phyloP scores from a whole-genome alignment of 139 green algal genomes.

The Micromonas pusilla region DNA sequence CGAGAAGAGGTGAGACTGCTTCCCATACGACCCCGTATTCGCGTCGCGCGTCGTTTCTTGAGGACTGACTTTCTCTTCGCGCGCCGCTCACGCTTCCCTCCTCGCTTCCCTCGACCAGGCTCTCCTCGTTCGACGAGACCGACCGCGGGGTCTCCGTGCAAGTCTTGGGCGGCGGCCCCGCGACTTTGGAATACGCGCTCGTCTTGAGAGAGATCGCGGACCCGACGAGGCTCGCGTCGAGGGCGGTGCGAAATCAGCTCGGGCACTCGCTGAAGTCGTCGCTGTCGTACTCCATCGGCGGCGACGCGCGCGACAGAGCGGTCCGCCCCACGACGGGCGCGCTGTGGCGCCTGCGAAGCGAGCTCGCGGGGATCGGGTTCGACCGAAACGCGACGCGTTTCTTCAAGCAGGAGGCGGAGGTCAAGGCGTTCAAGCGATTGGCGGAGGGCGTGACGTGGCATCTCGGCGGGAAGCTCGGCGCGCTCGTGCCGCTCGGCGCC shows the following conservation, averaged over 20 bases:
- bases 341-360: not conserved
- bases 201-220: slow-evolving; percentile 1
- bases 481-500: not conserved
- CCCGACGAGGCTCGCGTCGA: slow-evolving; percentile 13
- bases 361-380: not conserved
- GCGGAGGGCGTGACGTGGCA: not conserved
- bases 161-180: not conserved
- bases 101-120: too few species aligned
- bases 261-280: slow-evolving; percentile 27
- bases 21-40: too few species aligned
- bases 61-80: too few species aligned
- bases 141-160: not conserved
- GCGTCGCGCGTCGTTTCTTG: too few species aligned
- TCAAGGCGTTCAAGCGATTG: not conserved
- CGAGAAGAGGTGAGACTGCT: too few species aligned
- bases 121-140: slow-evolving; percentile 16
- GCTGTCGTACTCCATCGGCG: slow-evolving; percentile 9
- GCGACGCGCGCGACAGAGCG: not conserved
- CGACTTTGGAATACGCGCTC: slow-evolving; percentile 8
- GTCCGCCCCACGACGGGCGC: not conserved
- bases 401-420: not conserved
- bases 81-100: too few species aligned
- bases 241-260: slow-evolving; percentile 10
- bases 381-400: not conserved
- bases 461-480: not conserved